Base-by-base conservation (phyloP, 345 rosid species). In the Hirschfeldia incana region DNA sequence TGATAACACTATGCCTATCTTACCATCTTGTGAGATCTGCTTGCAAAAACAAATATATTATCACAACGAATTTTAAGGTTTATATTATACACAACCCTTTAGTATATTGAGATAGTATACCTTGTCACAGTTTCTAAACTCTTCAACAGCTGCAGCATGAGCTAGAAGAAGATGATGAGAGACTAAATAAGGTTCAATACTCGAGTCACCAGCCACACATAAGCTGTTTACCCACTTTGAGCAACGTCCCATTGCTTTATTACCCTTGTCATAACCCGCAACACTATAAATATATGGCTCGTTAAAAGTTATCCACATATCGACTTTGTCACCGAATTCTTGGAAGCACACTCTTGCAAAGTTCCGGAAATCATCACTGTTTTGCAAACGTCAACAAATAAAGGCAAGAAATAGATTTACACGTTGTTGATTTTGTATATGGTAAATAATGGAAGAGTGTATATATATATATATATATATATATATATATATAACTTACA, bases 231-330 rank as follows among this genome's bases (percentile, higher is more conserved):
- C 67, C 82, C 80, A 75, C 46, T 53, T 51, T 0, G 86, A 84
- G 34, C 86, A 84, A 7, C 86, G 55, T n/a, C 86, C 86, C 15
- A 73, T 75, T 5, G 84, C 85, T 32, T 67, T 62, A 1, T 29
- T 63, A 3, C 85, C 87, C 0, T 0, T 13, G 21, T 77, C 85
- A 29, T 82, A 83, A 11, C 84, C 85, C n/a, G 83, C 32, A 33
- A 67, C 75, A 10, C 79, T 77, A 53, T 60, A 79, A 27, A 62
- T 33, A 58, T 30, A 75, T 74, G 90, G 90, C 15, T 87, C 87
- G 28, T 85, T 87, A 51, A 87, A 49, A 1, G 89, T 85, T 33
- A 69, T 76, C 89, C 90, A 85, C 63, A 81, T 81, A 30, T 78
- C 71, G 0, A 87, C 88, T 32, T 79, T 74, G 28, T 85, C 87